Evolutionary conservation across 2,329 filamentous ascomycete species (phyloP).

Genomic region (Calonectria pteridis): DNA sequence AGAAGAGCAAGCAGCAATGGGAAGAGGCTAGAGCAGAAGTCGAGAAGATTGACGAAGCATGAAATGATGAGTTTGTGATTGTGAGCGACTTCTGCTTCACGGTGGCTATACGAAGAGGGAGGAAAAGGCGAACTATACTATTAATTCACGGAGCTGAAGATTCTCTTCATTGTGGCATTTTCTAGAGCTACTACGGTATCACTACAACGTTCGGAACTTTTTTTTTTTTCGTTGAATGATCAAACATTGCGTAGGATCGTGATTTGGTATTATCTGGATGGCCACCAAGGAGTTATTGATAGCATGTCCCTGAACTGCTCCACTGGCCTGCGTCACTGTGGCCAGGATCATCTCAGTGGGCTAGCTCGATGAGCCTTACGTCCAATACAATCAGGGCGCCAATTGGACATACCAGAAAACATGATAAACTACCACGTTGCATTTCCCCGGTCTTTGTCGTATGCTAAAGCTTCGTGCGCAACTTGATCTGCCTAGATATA

Average conservation of each 20-base stretch:
- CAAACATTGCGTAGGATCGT: background rate
- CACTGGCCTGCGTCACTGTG: background rate
- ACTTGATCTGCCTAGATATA: background rate
- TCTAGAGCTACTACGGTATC: conserved; percentile 14
- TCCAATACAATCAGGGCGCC: background rate
- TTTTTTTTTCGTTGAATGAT: conserved; percentile 7
- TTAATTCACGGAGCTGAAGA: conserved; percentile 33
- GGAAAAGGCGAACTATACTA: conserved; percentile 26
- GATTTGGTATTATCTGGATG: background rate
- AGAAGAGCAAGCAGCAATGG: conserved; percentile 90
- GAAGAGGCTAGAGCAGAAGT: conserved; percentile 90
- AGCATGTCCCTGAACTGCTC: background rate
- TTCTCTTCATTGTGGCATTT: conserved; percentile 21
- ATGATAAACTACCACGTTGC: background rate
- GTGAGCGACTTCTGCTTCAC: conserved; percentile 18
- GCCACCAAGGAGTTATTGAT: background rate
- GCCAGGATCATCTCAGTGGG: background rate
- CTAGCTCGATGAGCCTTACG: background rate
- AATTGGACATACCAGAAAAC: background rate
- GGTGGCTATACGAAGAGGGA: conserved; percentile 20
- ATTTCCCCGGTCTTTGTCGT: background rate
- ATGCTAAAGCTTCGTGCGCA: background rate
- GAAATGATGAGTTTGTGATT: conserved; percentile 26
- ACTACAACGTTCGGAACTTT: conserved; percentile 16
- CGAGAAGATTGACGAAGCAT: conserved; percentile 82